Conservation (phyloP, 2,329 filamentous ascomycete genomes). For the Bipolaris cookei region DNA sequence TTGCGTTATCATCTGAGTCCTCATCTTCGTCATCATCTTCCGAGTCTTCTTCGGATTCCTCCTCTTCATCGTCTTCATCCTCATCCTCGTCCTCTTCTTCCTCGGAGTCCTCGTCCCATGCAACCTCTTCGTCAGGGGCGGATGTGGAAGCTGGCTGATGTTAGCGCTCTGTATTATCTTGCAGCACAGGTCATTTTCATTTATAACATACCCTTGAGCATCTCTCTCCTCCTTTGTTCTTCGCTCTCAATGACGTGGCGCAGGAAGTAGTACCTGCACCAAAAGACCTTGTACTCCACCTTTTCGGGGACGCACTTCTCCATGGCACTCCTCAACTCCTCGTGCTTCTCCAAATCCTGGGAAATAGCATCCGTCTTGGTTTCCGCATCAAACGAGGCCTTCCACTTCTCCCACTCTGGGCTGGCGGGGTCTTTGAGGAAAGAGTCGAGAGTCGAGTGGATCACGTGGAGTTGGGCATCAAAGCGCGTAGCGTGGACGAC, state of each 20-base stretch:
- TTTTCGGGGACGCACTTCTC: slow-evolving; percentile 93
- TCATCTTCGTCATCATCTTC: slow-evolving; percentile 20
- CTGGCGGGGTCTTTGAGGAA: slow-evolving; percentile 82
- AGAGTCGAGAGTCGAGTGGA: slow-evolving; percentile 80
- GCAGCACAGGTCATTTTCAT: too few species aligned
- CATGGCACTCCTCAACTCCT: slow-evolving; percentile 86
- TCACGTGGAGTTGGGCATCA: slow-evolving; percentile 93
- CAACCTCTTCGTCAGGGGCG: slow-evolving; percentile 75
- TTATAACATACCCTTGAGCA: slow-evolving; percentile 77
- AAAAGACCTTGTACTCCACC: slow-evolving; percentile 89
- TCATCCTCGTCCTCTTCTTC: slow-evolving; percentile 51
- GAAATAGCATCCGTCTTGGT: slow-evolving; percentile 84
- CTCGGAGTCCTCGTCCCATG: slow-evolving; percentile 75
- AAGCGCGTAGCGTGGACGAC: slow-evolving; percentile 94
- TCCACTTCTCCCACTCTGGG: slow-evolving; percentile 76
- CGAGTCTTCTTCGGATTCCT: slow-evolving; percentile 21
- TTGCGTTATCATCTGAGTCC: slow-evolving; percentile 15
- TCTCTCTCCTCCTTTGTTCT: slow-evolving; percentile 83
- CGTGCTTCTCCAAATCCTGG: slow-evolving; percentile 81
- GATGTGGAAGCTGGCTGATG: slow-evolving; percentile 60
- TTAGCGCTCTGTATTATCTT: background rate
- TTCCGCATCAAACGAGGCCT: slow-evolving; percentile 76
- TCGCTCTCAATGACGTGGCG: slow-evolving; percentile 92
- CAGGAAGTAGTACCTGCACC: slow-evolving; percentile 95
- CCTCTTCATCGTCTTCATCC: slow-evolving; percentile 33